Evolutionary conservation across 306 rosid species (phyloP).

Genomic region (Canavalia gladiata): DNA sequence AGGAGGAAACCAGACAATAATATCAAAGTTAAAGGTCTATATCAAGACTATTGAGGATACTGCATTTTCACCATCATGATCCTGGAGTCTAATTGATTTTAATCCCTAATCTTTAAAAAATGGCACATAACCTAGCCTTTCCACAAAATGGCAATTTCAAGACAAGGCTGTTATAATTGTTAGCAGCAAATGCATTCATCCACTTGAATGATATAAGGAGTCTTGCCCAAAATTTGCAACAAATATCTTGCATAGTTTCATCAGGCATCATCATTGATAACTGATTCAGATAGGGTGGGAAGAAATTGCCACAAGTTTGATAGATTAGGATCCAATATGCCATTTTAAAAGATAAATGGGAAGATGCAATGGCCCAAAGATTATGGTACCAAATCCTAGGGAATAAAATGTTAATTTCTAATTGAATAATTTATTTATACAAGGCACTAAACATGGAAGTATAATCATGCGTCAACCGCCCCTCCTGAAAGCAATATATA

Average conservation of each 20-base stretch:
- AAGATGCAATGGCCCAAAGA: constrained; percentile 16
- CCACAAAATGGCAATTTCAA: constrained; percentile 4
- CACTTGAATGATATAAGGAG: background rate
- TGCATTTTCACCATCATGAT: background rate
- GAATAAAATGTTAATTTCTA: constrained; percentile 13
- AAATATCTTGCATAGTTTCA: constrained; percentile 21
- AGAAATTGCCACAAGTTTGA: constrained; percentile 3
- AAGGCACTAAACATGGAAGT: background rate
- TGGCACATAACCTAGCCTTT: constrained; percentile 11
- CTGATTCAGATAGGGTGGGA: background rate
- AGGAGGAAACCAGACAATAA: constrained; percentile 34
- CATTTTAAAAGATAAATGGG: constrained; percentile 16
- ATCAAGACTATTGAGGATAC: constrained; percentile 4
- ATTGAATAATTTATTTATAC: constrained; percentile 5
- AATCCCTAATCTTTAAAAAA: background rate
- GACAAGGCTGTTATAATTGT: constrained; percentile 6
- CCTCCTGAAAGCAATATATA: background rate
- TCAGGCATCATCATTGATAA: background rate
- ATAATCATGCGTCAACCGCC: background rate
- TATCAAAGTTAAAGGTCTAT: constrained; percentile 7
- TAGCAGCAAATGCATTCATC: constrained; percentile 29
- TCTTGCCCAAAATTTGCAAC: background rate
- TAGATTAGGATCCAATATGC: background rate
- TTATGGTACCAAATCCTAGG: constrained; percentile 15
- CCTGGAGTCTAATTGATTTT: background rate